Conservation (phyloP, 306 rosid species). For the Vigna unguiculata region DNA sequence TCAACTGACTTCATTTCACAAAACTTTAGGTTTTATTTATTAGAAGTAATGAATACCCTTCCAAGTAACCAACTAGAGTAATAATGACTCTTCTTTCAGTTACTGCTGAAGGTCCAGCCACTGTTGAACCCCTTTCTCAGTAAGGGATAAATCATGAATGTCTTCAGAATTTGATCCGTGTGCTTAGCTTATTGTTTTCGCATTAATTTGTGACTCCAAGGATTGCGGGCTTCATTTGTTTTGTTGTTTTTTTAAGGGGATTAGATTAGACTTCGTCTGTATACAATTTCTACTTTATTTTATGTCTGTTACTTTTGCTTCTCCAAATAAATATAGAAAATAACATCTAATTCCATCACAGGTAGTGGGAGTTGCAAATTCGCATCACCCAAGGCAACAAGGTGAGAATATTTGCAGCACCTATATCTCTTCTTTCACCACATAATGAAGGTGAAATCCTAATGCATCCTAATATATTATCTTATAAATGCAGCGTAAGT, state of each 20-base stretch:
- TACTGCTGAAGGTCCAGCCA: neutral
- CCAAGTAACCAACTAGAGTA: conserved; percentile 12
- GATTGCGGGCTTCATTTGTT: conserved; percentile 6
- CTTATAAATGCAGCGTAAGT: conserved; percentile 59
- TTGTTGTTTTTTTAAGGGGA: conserved; percentile 9
- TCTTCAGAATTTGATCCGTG: neutral
- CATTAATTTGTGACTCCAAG: neutral
- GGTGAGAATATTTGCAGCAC: conserved; percentile 57
- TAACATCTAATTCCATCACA: conserved; percentile 49
- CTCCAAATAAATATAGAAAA: conserved; percentile 16
- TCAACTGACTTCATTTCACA: neutral
- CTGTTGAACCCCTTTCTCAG: neutral
- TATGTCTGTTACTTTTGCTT: conserved; percentile 14
- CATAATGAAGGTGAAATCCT: conserved; percentile 31
- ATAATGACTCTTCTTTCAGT: neutral
- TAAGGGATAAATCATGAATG: neutral
- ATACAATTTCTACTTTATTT: conserved; percentile 23
- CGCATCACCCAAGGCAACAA: conserved; percentile 61
- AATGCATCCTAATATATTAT: conserved; percentile 33
- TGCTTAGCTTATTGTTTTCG: neutral
- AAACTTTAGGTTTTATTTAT: neutral
- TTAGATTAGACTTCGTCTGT: neutral
- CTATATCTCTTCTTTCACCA: conserved; percentile 36
- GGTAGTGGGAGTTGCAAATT: conserved; percentile 76
- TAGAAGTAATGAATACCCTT: neutral